Percentiles rank a stretch among this genome's conserved stretches.
These are phyloP conservation scores for Claviceps maximensis DNA, from an alignment of 2,329 filamentous ascomycete species.

Conservation along the genomic window DNA sequence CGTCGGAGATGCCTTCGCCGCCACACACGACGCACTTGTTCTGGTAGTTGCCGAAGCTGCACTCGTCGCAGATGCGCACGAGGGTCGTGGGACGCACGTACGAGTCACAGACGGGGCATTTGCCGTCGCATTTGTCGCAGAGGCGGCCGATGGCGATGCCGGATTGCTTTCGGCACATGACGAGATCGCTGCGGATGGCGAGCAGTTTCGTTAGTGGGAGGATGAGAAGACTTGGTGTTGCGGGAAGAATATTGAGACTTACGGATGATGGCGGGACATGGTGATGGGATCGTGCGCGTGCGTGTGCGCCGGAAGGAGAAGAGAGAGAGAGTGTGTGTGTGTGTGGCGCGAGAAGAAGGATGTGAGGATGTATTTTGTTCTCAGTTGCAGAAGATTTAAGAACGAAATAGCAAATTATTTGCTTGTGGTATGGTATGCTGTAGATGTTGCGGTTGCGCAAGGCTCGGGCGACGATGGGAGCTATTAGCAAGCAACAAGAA, in stretches of 20 bases:
- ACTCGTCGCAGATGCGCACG: constrained; percentile 97
- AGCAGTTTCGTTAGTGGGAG: neutral
- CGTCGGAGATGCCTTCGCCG: constrained; percentile 94
- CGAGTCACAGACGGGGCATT: constrained; percentile 96
- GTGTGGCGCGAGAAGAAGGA: neutral
- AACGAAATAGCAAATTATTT: no score
- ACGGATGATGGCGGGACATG: constrained; percentile 94
- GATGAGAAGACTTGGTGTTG: neutral
- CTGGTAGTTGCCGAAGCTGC: constrained; percentile 98
- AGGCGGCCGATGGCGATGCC: constrained; percentile 97
- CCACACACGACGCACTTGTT: constrained; percentile 99
- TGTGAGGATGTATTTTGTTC: neutral
- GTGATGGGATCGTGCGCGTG: constrained; percentile 1
- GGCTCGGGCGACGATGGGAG: neutral
- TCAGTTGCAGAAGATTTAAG: neutral
- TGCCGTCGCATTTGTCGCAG: constrained; percentile 99
- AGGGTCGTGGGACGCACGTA: constrained; percentile 97
- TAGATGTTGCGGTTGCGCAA: neutral
- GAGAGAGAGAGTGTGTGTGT: no score
- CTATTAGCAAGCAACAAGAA: neutral
- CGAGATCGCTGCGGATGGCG: constrained; percentile 69
- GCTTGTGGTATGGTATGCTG: neutral
- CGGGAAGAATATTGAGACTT: constrained; percentile 24
- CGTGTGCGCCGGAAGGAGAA: neutral
- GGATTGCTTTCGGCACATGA: constrained; percentile 98